Evolutionary conservation across 164 flowering plant genomes (phyloP).

Genomic region (Liquidambar formosana): DNA sequence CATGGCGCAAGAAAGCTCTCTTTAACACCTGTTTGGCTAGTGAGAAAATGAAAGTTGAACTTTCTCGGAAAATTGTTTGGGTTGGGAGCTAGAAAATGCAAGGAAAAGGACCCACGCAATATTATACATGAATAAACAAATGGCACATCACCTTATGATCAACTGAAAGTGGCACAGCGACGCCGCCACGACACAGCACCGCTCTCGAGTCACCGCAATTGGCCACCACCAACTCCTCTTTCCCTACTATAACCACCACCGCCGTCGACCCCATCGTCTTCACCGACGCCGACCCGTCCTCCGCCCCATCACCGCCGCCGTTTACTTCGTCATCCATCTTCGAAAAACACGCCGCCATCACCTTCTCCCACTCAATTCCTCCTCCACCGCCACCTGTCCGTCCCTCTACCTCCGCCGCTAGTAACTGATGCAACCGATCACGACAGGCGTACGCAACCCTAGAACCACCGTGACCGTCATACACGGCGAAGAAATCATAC

Average conservation of each 20-base stretch:
- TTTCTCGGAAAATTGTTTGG: too few relatives aligned
- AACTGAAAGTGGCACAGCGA: conserved; percentile 32
- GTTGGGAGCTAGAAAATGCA: too few relatives aligned
- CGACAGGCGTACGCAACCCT: conserved; percentile 23
- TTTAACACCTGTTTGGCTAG: too few relatives aligned
- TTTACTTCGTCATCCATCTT: conserved; percentile 36
- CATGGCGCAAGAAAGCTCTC: too few relatives aligned
- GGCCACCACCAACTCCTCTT: conserved; percentile 32
- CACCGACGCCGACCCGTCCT: neutral
- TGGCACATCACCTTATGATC: conserved; percentile 33
- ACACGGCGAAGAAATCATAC: conserved; percentile 31
- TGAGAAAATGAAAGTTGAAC: too few relatives aligned
- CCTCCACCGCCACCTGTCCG: neutral
- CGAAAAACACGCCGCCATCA: conserved; percentile 26
- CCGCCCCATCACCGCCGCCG: conserved; percentile 1
- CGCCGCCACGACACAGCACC: conserved; percentile 30
- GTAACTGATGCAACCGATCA: conserved; percentile 28
- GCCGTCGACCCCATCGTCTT: conserved; percentile 30
- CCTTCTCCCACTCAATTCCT: conserved; percentile 26
- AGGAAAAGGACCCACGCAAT: too few relatives aligned
- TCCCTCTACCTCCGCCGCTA: conserved; percentile 18
- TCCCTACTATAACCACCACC: conserved; percentile 31
- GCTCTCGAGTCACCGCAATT: conserved; percentile 41
- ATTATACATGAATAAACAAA: too few relatives aligned
- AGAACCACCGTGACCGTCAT: conserved; percentile 38